Base-by-base conservation (phyloP, 805 yeast genomes). In the Metschnikowia noctiluminum region DNA sequence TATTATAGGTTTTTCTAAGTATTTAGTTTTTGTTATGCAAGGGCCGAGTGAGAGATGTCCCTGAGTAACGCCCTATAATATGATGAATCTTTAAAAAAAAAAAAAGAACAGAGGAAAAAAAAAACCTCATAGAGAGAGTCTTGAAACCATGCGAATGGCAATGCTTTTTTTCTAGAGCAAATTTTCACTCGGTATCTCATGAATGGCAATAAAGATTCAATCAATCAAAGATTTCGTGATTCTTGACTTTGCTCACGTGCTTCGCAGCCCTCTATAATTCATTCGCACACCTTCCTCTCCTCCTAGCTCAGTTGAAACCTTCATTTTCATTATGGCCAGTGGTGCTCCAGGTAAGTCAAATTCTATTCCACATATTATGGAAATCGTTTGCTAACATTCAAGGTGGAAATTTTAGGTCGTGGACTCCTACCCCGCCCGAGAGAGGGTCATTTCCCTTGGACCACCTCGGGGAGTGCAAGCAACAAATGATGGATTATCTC, bases 361-460 rank as follows among this genome's bases (percentile, higher is more conserved):
- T 7, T 3, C 8, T n/a, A 7, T 3, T 2, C 13, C 35, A 26
- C 26, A 10, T 13, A 5, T 34, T 13, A 34, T 34, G 15, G 8
- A 2, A 13, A 14, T 15, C 40, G 13, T 11, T 27, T 41, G 42
- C 58, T 54, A 54, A 55, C 53, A 12, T 1, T 11, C 2, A 10
- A 57, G 60, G 60, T 30, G 60, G 60, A 8, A 51, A 54, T 38
- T 57, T 57, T 31, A 46, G 60, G 38, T 42, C 59, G 30, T 77
- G 85, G 74, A 74, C 81, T 12, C 96, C 97, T 9, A 85, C 92
- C 0, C 96, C 99, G 21, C 99, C 99, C 2, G 96, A 92, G 56
- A 73, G 97, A 56, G 99, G 99, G 0, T 89, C 98, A 0, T 92
- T 92, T 66, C 99, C 98, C 0, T 71, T 92, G 40, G 99, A 92